These are phyloP conservation scores for Fomitopsis pinicola DNA, from an alignment of 1,284 basidiomycete species.

Conservation along the genomic window DNA sequence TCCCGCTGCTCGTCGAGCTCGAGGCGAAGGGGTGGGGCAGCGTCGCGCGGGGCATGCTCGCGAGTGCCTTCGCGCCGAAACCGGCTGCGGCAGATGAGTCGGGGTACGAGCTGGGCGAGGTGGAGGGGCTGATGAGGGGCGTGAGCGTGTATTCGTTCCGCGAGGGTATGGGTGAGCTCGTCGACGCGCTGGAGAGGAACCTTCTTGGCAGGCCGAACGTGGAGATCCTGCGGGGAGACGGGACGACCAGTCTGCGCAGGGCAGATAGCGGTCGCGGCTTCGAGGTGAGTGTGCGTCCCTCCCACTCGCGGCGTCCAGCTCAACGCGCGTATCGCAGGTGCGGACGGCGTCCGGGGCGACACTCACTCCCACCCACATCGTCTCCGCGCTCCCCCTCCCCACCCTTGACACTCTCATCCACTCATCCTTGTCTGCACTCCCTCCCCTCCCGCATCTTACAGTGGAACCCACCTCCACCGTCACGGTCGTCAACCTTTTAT, in stretches of 20 bases:
- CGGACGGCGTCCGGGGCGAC: constrained; percentile 33
- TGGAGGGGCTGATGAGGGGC: constrained; percentile 49
- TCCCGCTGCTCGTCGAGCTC: constrained; percentile 69
- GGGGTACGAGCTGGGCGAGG: constrained; percentile 48
- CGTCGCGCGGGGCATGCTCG: constrained; percentile 61
- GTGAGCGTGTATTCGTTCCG: constrained; percentile 78
- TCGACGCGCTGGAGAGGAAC: constrained; percentile 47
- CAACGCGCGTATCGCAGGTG: constrained; percentile 31
- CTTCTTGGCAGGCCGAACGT: constrained; percentile 55
- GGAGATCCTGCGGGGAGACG: constrained; percentile 44
- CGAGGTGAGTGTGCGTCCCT: constrained; percentile 31
- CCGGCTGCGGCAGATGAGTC: constrained; percentile 21
- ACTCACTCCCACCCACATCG: constrained; percentile 48
- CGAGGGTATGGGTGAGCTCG: constrained; percentile 74
- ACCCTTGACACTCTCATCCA: constrained; percentile 51
- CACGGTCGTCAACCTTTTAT: constrained; percentile 71
- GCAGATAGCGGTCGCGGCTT: constrained; percentile 31
- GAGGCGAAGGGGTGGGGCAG: constrained; percentile 68
- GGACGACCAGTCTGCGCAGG: constrained; percentile 33
- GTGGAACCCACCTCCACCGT: constrained; percentile 64
- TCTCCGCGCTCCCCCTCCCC: constrained; percentile 72
- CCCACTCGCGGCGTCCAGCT: not conserved
- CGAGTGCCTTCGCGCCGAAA: constrained; percentile 14
- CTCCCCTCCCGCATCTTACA: constrained; percentile 40
- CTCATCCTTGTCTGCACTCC: constrained; percentile 24